Base-by-base conservation (phyloP, 768 basidiomycete species). In the Boletellus ananas region DNA sequence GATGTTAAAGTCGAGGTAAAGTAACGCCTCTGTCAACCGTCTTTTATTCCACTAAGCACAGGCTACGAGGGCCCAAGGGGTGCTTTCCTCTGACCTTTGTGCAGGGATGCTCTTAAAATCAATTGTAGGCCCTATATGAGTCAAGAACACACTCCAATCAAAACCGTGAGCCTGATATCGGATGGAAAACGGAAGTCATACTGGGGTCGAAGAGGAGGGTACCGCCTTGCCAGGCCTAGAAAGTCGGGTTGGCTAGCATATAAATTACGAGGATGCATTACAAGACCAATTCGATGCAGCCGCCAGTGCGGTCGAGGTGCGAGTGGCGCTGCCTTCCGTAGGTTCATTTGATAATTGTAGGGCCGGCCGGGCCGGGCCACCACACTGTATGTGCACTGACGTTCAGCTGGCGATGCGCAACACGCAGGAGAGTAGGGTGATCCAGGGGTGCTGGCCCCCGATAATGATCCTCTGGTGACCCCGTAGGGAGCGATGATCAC, bases 31-130 rank as follows among this genome's bases (percentile, higher is more conserved):
- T 2, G 94, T 95, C 56, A 96, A 71, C 38, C 80, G 75, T 60
- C 94, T 92, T 3, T 31, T 58, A 46, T 55, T 62, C 23, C 38
- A 40, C 40, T 46, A 41, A 49, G 47, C 50, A 58, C 35, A 14
- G 6, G 25, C 7, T 5, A n/a, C 43, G 49, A 29, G 25, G 25
- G 27, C 17, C 33, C 25, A 48, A 52, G 31, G 16, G 35, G 4
- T 23, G 41, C 23, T 36, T 5, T 43, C 1, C 21, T 52, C 55
- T 58, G 31, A 87, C 90, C 87, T 78, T 64, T 90, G 84, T 3
- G 88, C 82, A 1, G 63, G 63, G n/a, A 80, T 75, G 60, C 87
- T 74, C 58, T 84, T 79, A 63, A 93, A 97, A 64, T 96, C 80
- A 50, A 96, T 85, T 0, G 76, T 77, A 17, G 65, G 53, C 8